Evolutionary conservation across 768 basidiomycete species (phyloP), one percentile per base, ranked within the genome.

Genomic region (Gymnopilus junonius): DNA sequence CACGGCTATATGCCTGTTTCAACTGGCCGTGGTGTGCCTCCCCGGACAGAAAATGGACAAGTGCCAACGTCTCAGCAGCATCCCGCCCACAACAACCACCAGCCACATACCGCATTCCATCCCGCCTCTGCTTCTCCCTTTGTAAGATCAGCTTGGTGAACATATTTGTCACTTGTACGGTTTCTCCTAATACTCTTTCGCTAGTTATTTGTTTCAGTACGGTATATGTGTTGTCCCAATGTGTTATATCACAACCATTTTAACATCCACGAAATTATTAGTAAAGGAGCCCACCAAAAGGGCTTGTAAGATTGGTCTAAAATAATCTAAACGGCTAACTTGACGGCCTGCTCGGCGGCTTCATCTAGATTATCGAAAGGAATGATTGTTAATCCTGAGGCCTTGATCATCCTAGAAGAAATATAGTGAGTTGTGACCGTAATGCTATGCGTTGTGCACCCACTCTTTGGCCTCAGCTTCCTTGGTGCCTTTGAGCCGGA

Each of bases 401-500:
- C 86, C 72, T 82, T 88, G 77, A 99, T 98, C 91, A 98, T 92
- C 73, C 96, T 98, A 67, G 2, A 46, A 37, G 65, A n/a, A 66
- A 69, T 60, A 51, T 57, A 56, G 51, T 67, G 64, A 57, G 63
- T 66, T n/a, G 46, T 48, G 20, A 31, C 11, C 17, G 8, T 7
- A n/a, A 17, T 48, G 40, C 35, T 11, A 10, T 20, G 32, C 6
- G 35, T 34, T 31, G 31, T 48, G 55, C 10, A 83, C 92, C 68
- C 77, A 97, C 95, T 90, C 81, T 80, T 99, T 98, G 3, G 97
- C 97, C 77, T 99, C 97, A 35, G 80, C 80, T 76, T 99, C 97
- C 79, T 95, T 99, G 20, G 96, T 99, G 55, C 97, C 97, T 79
- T 99, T 97, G 66, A 99, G 82, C 66, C 97, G 85, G 40, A 99